Evolutionary conservation across 768 basidiomycete genomes (phyloP), one percentile per base, ranked within the genome.

Genomic region (Macrolepiota fuliginosa): DNA sequence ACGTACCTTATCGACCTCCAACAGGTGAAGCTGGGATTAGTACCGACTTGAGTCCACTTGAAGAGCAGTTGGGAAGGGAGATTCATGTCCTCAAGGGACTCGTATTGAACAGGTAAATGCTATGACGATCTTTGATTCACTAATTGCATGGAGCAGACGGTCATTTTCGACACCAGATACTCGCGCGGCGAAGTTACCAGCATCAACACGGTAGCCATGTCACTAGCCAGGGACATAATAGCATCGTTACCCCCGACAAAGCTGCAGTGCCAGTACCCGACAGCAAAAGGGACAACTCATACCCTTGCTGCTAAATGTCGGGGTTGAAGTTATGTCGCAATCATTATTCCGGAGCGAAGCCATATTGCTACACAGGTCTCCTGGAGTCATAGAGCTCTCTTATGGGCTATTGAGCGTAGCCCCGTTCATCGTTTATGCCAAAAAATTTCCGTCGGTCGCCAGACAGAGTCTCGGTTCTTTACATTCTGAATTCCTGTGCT

Each of bases 61-160:
- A 86, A 69, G 91, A 92, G 65, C 90, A 91, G 58, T 70, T 92
- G 12, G 81, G 83, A 61, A 80, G 85, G 62, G 91, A 93, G 69
- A 88, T 93, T 49, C 79, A 88, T 59, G 87, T 89, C 12, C 72
- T 93, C 67, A 93, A 92, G 67, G 90, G 91, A 9, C 79, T 92
- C 22, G 89, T 90, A 50, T 75, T 93, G 47, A 93, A 90, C 70
- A 77, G 91, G 86, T 85, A 67, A 65, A 79, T 77, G 51, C 66
- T 50, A 51, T 27, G n/a, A 22, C 11, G 0, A 40, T 15, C 36
- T 25, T 19, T 19, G 19, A 25, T 13, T 2, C 39, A 19, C 46
- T 51, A 39, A 50, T 9, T 10, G 53, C 52, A 22, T 12, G n/a
- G 35, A 36, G 29, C 53, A 81, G 79, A 50, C 76, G 78, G 25